Evolutionary conservation across 2,329 filamentous ascomycete genomes (phyloP), one percentile per base, ranked within the genome.

Genomic region (Colletotrichum falcatum): DNA sequence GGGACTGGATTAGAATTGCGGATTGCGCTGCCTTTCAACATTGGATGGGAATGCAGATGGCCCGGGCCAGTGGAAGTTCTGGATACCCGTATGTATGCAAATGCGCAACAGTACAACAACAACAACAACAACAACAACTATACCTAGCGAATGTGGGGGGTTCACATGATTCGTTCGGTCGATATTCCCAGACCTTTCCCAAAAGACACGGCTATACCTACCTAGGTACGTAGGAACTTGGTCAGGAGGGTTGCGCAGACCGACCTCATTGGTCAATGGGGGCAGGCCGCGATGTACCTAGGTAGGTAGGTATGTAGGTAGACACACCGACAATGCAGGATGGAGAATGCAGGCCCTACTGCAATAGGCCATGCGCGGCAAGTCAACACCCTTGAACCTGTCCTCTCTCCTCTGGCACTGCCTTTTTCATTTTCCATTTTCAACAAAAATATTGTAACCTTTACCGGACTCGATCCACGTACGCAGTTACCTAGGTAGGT

Each of bases 181-280:
- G 14, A 8, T 28, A 23, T 44, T 60, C 14, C 44, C 42, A 35
- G 20, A 35, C 6, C 20, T 44, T 28, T 28, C 35, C 16, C 35
- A 30, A 58, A 39, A 59, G 39, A 12, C 49, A 20, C 28, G 26
- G 28, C 18, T 44, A 16, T 12, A 58, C 37, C n/a, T 26, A 37
- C 26, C 12, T 42, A 7, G 3, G 18, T 44, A n/a, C 2, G 37
- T 42, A 20, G 42, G 42, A 39, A 48, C 20, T 61, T 39, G 42
- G 58, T 12, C 23, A 20, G 35, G 20, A n/a, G 23, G 33, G 30
- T 66, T 70, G 67, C 67, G 67, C 63, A 26, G n/a, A 39, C 39
- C 37, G 55, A 66, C 59, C 30, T 61, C 37, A 70, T 51, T 70
- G 67, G 67, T 70, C 67, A 70, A 70, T 70, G 58, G 67, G 39